Evolutionary conservation across 2,329 filamentous ascomycete species (phyloP), one percentile per base, ranked within the genome.

Genomic region (Dryadomyces quercus-mongolicae): DNA sequence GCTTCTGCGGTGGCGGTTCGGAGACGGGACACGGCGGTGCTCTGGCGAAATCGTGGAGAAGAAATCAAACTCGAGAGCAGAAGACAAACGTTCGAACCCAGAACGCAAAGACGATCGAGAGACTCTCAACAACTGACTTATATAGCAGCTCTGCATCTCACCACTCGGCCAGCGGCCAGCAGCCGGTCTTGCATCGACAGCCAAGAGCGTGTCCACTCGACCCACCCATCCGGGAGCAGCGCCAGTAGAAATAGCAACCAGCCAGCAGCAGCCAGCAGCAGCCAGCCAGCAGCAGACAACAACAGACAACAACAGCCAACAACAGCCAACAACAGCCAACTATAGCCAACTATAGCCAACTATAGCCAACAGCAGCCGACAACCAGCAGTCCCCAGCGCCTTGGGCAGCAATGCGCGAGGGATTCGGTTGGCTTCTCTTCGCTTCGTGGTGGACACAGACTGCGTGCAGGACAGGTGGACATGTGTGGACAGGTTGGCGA

Each of bases 321-420:
- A 42, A 12, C 38, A 15, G 38, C 3, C 38, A 15, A n/a, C 16
- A 42, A 20, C 44, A 21, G n/a, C n/a, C n/a, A n/a, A n/a, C n/a
- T n/a, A n/a, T n/a, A n/a, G n/a, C n/a, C n/a, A n/a, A n/a, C n/a
- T n/a, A n/a, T n/a, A n/a, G n/a, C n/a, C n/a, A n/a, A n/a, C n/a
- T n/a, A 46, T 6, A 22, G 16, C 44, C 25, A 31, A 31, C 25
- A 31, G 8, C 8, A 31, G 25, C 4, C 25, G 25, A 31, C 36
- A 40, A 9, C 16, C 22, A 44, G 40, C 22, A 20, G 36, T 16
- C 13, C 34, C 7, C 22, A 9, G 22, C 25, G 6, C 38, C 54
- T 59, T 58, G 57, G 57, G 57, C 57, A 59, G 53, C 57, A 59
- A 59, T 58, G 56, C 49, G 53, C 36, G 25, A 45, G 20, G 44